These are phyloP conservation scores for Termitomyces sp. DNA, from an alignment of 768 basidiomycete species.

Conservation along the genomic window DNA sequence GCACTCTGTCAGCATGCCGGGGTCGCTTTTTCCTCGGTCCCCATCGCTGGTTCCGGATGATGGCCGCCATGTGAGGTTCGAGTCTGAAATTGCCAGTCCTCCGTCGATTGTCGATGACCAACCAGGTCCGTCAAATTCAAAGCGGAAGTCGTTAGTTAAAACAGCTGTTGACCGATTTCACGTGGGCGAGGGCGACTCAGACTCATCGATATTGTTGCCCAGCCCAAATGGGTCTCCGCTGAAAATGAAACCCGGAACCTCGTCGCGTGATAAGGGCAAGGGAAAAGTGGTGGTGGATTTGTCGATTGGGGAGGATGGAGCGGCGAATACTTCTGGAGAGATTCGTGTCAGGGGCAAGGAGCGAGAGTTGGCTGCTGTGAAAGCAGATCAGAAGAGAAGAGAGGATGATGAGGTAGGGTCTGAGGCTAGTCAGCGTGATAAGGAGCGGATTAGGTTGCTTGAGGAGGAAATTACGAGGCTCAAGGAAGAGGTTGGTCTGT, in stretches of 20 bases:
- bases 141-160: slow-evolving; percentile 35
- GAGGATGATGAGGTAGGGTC: slow-evolving; percentile 35
- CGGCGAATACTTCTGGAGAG: slow-evolving; percentile 36
- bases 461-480: slow-evolving; percentile 61
- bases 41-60: slow-evolving; percentile 50
- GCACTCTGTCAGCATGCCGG: slow-evolving; percentile 68
- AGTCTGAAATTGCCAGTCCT: slow-evolving; percentile 14
- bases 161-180: slow-evolving; percentile 45
- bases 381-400: slow-evolving; percentile 43
- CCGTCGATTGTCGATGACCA: slow-evolving; percentile 3
- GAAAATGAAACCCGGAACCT: slow-evolving; percentile 1
- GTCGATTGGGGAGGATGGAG: slow-evolving; percentile 8
- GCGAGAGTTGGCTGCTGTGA: slow-evolving; percentile 51
- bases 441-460: slow-evolving; percentile 54
- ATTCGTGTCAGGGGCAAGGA: slow-evolving; percentile 53
- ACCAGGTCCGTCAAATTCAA: slow-evolving; percentile 21
- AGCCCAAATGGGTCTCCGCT: slow-evolving; percentile 33
- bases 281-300: slow-evolving; percentile 29
- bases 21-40: slow-evolving; percentile 70
- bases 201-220: slow-evolving; percentile 48
- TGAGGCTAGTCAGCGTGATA: slow-evolving; percentile 37
- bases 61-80: slow-evolving; percentile 37
- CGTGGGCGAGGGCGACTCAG: slow-evolving; percentile 38
- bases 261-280: slow-evolving; percentile 35
- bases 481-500: slow-evolving; percentile 45